Evolutionary conservation across 176 grass and related monocot genomes (phyloP).

Genomic region (Echinochloa phyllopogon): DNA sequence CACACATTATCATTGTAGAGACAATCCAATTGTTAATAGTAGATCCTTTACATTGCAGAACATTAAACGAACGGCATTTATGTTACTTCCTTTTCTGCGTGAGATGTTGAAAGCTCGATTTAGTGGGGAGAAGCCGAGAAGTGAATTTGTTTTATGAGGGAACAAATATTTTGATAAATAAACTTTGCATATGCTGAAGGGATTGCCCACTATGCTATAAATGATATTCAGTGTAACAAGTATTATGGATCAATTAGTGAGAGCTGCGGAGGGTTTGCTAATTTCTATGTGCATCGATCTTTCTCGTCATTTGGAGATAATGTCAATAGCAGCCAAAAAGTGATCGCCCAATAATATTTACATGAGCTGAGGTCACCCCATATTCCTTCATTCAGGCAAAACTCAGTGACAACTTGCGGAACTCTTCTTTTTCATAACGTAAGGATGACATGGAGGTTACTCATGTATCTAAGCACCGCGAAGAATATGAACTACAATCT

Average conservation of each 20-base stretch:
- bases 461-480: slow-evolving; percentile 25
- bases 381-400: slow-evolving; percentile 12
- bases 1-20: neutral
- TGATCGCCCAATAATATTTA: slow-evolving; percentile 13
- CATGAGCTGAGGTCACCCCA: slow-evolving; percentile 25
- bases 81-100: too few relatives aligned
- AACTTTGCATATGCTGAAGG: too few relatives aligned
- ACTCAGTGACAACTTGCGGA: neutral
- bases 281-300: too few relatives aligned
- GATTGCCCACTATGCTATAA: too few relatives aligned
- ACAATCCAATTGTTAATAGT: neutral
- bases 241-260: too few relatives aligned
- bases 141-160: too few relatives aligned
- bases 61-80: too few relatives aligned
- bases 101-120: too few relatives aligned
- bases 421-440: slow-evolving; percentile 16
- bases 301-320: neutral
- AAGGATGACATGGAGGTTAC: neutral
- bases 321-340: neutral
- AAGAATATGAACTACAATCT: neutral
- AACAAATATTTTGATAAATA: too few relatives aligned
- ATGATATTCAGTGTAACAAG: too few relatives aligned
- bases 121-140: too few relatives aligned
- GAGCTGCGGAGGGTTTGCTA: too few relatives aligned
- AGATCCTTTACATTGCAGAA: neutral